Percentiles rank a stretch among this genome's conserved stretches.
Conservation (phyloP, 129 eudicot genomes). For the Artemisia tridentata region DNA sequence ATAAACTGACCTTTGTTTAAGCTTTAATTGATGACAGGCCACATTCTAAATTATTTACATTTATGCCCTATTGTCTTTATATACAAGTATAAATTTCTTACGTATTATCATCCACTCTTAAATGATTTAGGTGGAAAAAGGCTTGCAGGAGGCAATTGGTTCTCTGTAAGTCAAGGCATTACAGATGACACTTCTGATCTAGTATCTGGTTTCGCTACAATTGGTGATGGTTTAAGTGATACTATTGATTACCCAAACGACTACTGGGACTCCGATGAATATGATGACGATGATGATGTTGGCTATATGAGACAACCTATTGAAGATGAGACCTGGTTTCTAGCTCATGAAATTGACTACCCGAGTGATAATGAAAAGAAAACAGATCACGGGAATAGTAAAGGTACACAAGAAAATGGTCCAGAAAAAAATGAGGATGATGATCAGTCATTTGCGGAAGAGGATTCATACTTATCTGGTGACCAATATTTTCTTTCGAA, state of each 20-base stretch:
- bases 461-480: conserved; percentile 80
- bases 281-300: conserved; percentile 96
- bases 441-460: conserved; percentile 89
- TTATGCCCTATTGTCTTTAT: not conserved
- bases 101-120: conserved; percentile 18
- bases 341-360: conserved; percentile 97
- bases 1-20: not conserved
- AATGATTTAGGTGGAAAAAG: conserved; percentile 65
- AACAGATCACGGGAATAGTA: conserved; percentile 65
- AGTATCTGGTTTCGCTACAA: conserved; percentile 94
- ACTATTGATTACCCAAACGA: conserved; percentile 85
- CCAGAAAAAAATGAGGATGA: conserved; percentile 78
- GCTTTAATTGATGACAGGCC: conserved; percentile 1
- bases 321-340: conserved; percentile 97
- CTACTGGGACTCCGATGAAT: conserved; percentile 98
- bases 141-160: conserved; percentile 92
- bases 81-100: conserved; percentile 8
- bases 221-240: conserved; percentile 95
- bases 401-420: conserved; percentile 59
- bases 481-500: conserved; percentile 64
- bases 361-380: conserved; percentile 96
- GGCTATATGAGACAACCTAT: conserved; percentile 99
- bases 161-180: conserved; percentile 95
- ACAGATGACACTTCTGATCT: conserved; percentile 90
- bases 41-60: conserved; percentile 7